Evolutionary conservation across 2,329 filamentous ascomycete species (phyloP).

Genomic region (Epichloe baconii): DNA sequence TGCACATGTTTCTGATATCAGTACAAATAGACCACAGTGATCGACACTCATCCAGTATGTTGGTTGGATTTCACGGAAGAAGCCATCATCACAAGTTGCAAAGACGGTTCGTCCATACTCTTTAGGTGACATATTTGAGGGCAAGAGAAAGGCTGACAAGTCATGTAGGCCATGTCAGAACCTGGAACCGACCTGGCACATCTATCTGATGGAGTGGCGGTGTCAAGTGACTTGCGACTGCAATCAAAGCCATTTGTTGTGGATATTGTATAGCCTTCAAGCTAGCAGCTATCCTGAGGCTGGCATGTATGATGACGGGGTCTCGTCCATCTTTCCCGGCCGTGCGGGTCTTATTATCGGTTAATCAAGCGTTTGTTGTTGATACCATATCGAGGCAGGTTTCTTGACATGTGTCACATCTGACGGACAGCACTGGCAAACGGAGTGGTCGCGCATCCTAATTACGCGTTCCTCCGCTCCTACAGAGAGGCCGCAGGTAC

Average conservation of each 20-base stretch:
- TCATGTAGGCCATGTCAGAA: slow-evolving; percentile 54
- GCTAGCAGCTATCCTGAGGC: neutral
- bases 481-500: too few species aligned
- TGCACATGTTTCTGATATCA: neutral
- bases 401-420: neutral
- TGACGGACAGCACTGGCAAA: too few species aligned
- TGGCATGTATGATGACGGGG: neutral
- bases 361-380: neutral
- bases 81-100: slow-evolving; percentile 83
- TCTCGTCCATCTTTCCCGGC: neutral
- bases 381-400: neutral
- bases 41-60: slow-evolving; percentile 75
- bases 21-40: slow-evolving; percentile 51
- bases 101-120: slow-evolving; percentile 53
- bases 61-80: slow-evolving; percentile 93
- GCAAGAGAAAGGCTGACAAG: slow-evolving; percentile 8
- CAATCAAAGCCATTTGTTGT: neutral
- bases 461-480: too few species aligned
- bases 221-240: neutral
- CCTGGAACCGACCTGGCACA: slow-evolving; percentile 51
- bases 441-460: too few species aligned
- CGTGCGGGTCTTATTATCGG: too few species aligned
- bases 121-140: too few species aligned
- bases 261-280: neutral
- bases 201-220: neutral